Conservation (phyloP, 1,139 yeast species). For the Yamadazyma mexicana region DNA sequence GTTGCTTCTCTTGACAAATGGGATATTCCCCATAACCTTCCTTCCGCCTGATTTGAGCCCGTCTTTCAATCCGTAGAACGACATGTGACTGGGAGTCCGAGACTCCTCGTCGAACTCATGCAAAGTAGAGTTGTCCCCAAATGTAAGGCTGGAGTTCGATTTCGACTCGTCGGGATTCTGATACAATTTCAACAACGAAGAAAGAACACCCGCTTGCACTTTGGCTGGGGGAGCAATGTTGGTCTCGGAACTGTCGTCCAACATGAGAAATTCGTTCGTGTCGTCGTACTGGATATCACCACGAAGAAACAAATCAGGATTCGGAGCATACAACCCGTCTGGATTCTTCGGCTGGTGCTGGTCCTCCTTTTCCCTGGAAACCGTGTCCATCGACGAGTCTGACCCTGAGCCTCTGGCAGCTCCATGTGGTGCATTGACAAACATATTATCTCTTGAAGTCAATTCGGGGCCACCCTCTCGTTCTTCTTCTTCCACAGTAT, state of each 20-base stretch:
- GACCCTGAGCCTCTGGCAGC: slow-evolving; percentile 1
- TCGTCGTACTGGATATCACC: slow-evolving; percentile 29
- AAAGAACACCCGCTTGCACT: slow-evolving; percentile 81
- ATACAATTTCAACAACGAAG: slow-evolving; percentile 70
- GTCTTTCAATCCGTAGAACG: slow-evolving; percentile 26
- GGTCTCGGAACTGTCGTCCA: slow-evolving; percentile 46
- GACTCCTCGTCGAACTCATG: slow-evolving; percentile 14
- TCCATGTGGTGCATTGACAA: not conserved
- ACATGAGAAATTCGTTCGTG: slow-evolving; percentile 33
- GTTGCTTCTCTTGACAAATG: slow-evolving; percentile 12
- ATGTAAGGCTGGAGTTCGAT: slow-evolving; percentile 22
- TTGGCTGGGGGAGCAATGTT: slow-evolving; percentile 68
- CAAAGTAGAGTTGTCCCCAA: slow-evolving; percentile 19
- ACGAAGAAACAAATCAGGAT: slow-evolving; percentile 43
- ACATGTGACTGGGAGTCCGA: slow-evolving; percentile 19
- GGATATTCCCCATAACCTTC: slow-evolving; percentile 18
- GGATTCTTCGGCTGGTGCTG: slow-evolving; percentile 6
- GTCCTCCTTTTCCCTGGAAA: slow-evolving; percentile 1
- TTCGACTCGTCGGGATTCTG: slow-evolving; percentile 39
- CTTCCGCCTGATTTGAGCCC: slow-evolving; percentile 27
- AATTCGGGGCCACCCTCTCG: slow-evolving; percentile 5
- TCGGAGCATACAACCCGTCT: slow-evolving; percentile 41
- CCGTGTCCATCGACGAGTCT: slow-evolving; percentile 5
- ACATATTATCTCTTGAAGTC: slow-evolving; percentile 17
- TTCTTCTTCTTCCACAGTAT: not conserved